A percentile compares a stretch with the other conserved stretches of the same genome.
These are phyloP conservation scores for Lathyrus sativus DNA, from an alignment of 306 rosid species.

Conservation along the genomic window DNA sequence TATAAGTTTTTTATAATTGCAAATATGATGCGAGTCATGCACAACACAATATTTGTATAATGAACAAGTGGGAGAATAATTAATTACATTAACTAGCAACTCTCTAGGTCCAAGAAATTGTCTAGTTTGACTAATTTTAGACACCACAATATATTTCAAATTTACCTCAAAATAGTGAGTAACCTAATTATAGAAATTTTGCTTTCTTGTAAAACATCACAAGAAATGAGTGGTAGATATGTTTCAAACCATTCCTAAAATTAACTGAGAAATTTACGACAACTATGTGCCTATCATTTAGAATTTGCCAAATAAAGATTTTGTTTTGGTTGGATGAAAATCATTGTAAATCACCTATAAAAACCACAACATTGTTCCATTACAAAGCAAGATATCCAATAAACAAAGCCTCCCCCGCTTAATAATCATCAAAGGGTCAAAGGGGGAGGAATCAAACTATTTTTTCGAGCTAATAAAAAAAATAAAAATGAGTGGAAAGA, in stretches of 20 bases:
- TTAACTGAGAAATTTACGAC: background rate
- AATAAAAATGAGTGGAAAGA: conserved; percentile 45
- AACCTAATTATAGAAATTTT: background rate
- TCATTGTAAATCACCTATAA: background rate
- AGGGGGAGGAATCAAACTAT: conserved; percentile 7
- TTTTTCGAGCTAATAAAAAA: background rate
- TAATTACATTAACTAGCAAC: background rate
- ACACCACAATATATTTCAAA: background rate
- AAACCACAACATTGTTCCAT: background rate
- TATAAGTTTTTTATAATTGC: no score
- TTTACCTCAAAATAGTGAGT: background rate
- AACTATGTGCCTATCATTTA: conserved; percentile 11
- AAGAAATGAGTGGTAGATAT: conserved; percentile 4
- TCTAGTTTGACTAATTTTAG: no score
- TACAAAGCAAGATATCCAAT: conserved; percentile 1
- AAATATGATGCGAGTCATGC: no score
- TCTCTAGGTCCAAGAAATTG: background rate
- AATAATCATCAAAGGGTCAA: background rate
- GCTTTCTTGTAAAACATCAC: background rate
- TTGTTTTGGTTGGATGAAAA: background rate
- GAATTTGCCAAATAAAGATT: background rate
- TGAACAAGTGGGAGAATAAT: no score
- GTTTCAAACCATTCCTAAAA: conserved; percentile 9
- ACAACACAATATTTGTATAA: no score
- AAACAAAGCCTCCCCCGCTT: background rate